Percentiles rank a stretch among this genome's conserved stretches.
These are phyloP conservation scores for Chlamydomonas sp. DNA, from an alignment of 139 green algal species.

Conservation along the genomic window DNA sequence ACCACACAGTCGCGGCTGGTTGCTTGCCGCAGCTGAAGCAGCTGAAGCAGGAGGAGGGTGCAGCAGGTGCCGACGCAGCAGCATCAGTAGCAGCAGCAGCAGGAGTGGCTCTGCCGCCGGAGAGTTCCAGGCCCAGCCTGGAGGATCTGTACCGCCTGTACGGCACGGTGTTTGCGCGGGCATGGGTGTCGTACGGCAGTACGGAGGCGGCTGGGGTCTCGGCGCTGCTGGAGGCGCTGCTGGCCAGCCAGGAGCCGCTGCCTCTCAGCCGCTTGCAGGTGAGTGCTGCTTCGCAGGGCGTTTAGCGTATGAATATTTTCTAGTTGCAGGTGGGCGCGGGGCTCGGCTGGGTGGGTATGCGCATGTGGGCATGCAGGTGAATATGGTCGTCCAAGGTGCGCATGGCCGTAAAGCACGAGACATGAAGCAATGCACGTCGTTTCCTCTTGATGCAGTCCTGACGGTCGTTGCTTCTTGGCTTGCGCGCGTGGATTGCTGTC, in stretches of 20 bases:
- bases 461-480: too few relatives aligned
- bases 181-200: background rate
- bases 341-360: too few relatives aligned
- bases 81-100: too few relatives aligned
- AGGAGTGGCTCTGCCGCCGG: background rate
- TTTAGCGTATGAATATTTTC: too few relatives aligned
- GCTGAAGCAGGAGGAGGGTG: background rate
- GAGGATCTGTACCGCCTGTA: slow-evolving; percentile 12
- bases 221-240: background rate
- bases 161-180: background rate
- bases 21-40: background rate
- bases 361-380: too few relatives aligned
- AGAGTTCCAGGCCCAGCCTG: background rate
- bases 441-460: too few relatives aligned
- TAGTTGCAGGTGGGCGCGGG: too few relatives aligned
- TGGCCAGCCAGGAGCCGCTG: slow-evolving; percentile 25
- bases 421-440: too few relatives aligned
- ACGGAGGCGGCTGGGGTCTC: background rate
- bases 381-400: too few relatives aligned
- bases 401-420: too few relatives aligned
- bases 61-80: background rate
- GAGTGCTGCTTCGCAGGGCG: background rate
- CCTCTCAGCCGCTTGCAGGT: background rate
- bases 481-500: too few relatives aligned
- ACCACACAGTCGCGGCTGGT: slow-evolving; percentile 2